phyloP scores from a whole-genome alignment of 2,329 filamentous ascomycete genomes.

The Sporothrix dimorphospora region DNA sequence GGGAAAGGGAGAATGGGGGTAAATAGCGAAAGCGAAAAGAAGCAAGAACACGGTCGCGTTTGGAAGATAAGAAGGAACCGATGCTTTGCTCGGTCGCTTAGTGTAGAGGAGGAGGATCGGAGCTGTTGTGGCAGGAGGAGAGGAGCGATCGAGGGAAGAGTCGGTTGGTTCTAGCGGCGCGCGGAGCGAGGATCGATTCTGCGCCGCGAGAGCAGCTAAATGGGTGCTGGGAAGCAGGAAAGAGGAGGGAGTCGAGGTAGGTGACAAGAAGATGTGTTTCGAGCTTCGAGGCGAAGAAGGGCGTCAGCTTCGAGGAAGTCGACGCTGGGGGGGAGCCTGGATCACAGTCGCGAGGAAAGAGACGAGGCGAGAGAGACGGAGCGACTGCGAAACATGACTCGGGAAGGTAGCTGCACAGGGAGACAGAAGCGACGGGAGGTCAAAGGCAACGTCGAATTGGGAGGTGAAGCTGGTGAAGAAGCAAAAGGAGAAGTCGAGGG shows the following conservation, averaged over 20 bases:
- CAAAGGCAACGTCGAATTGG: constrained; percentile 2
- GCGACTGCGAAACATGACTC: constrained; percentile 29
- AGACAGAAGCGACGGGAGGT: not conserved
- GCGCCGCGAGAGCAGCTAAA: not conserved
- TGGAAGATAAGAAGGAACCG: not conserved
- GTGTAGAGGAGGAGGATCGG: not conserved
- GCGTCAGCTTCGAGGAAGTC: not conserved
- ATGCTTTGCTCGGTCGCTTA: not conserved
- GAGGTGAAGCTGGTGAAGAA: constrained; percentile 14
- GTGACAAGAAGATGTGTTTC: not conserved
- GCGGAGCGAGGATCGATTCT: not conserved
- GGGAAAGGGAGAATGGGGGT: not conserved
- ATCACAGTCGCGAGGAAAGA: constrained; percentile 29
- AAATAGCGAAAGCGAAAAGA: not conserved
- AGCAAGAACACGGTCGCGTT: not conserved
- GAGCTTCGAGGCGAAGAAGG: not conserved
- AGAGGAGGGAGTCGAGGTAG: not conserved
- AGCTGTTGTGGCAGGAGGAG: not conserved
- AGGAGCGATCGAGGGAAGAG: not conserved
- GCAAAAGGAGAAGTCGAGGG: not conserved
- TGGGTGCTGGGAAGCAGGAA: not conserved
- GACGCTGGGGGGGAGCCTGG: constrained; percentile 8
- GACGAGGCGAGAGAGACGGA: constrained; percentile 18
- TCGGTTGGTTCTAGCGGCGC: constrained; percentile 7
- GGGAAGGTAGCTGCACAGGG: constrained; percentile 9